A percentile compares a stretch with the other conserved stretches of the same genome.
phyloP scores from a whole-genome alignment of 2,329 filamentous ascomycete species.

The Aspergillus ochraceus region DNA sequence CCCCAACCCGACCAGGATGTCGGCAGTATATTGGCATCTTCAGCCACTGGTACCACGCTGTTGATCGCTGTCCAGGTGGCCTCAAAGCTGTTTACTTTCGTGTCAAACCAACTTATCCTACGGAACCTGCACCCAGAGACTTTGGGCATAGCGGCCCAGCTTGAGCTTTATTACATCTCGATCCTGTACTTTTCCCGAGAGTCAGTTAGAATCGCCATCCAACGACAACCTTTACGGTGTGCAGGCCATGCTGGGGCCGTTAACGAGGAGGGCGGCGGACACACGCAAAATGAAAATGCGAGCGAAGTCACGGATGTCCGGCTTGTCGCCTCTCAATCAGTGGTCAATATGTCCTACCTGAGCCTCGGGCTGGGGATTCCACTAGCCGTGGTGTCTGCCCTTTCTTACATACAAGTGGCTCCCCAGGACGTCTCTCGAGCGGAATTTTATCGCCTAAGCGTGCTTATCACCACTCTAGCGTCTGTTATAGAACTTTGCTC shows the following conservation, averaged over 20 bases:
- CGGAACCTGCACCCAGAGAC: slow-evolving; percentile 83
- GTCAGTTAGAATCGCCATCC: slow-evolving; percentile 84
- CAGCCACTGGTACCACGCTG: slow-evolving; percentile 73
- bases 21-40: slow-evolving; percentile 27
- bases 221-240: slow-evolving; percentile 64
- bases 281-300: slow-evolving; percentile 10
- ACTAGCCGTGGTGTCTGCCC: slow-evolving; percentile 64
- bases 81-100: slow-evolving; percentile 86
- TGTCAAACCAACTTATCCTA: slow-evolving; percentile 86
- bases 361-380: slow-evolving; percentile 68
- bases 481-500: slow-evolving; percentile 73
- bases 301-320: slow-evolving; percentile 21
- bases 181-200: slow-evolving; percentile 95
- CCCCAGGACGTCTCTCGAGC: slow-evolving; percentile 54
- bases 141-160: slow-evolving; percentile 81
- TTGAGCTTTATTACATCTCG: slow-evolving; percentile 89
- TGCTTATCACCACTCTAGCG: slow-evolving; percentile 57
- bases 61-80: slow-evolving; percentile 84
- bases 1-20: slow-evolving; percentile 17
- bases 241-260: slow-evolving; percentile 1
- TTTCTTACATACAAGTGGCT: slow-evolving; percentile 63
- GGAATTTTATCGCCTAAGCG: slow-evolving; percentile 62
- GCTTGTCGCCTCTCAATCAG: slow-evolving; percentile 59
- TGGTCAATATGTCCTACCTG: slow-evolving; percentile 86
- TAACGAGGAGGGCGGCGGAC: background rate